Evolutionary conservation across 768 basidiomycete species (phyloP).

Genomic region (Chalciporus chontae): DNA sequence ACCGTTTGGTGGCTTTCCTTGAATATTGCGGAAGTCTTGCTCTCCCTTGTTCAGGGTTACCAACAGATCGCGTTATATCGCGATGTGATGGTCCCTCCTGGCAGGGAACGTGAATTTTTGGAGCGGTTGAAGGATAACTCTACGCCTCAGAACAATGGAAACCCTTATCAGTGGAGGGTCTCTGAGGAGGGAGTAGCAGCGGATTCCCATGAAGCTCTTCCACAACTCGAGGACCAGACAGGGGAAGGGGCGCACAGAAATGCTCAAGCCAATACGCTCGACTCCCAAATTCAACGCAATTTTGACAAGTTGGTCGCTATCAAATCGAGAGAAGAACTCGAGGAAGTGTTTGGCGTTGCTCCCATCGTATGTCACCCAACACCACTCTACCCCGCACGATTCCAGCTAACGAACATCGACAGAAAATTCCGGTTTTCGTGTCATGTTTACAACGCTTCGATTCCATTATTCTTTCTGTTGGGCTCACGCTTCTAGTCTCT

Average conservation of each 20-base stretch:
- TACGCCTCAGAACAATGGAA: constrained; percentile 10
- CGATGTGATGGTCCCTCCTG: constrained; percentile 56
- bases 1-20: constrained; percentile 77
- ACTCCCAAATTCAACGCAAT: constrained; percentile 56
- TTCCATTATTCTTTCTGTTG: constrained; percentile 65
- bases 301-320: constrained; percentile 61
- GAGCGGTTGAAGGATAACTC: constrained; percentile 22
- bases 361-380: constrained; percentile 56
- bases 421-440: constrained; percentile 79
- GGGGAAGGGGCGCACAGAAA: not conserved
- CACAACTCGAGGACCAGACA: constrained; percentile 19
- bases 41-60: constrained; percentile 69
- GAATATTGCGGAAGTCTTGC: constrained; percentile 62
- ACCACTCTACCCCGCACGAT: not conserved
- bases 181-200: constrained; percentile 7
- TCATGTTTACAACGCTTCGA: constrained; percentile 75
- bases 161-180: constrained; percentile 7
- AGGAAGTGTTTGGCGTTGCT: constrained; percentile 77
- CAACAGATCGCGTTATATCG: constrained; percentile 62
- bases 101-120: constrained; percentile 39
- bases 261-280: constrained; percentile 12
- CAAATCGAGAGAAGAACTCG: constrained; percentile 70
- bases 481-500: constrained; percentile 50
- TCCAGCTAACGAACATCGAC: constrained; percentile 5
- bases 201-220: constrained; percentile 15